Evolutionary conservation across 75 land plant species (phyloP).

Genomic region (Picea sitchensis): DNA sequence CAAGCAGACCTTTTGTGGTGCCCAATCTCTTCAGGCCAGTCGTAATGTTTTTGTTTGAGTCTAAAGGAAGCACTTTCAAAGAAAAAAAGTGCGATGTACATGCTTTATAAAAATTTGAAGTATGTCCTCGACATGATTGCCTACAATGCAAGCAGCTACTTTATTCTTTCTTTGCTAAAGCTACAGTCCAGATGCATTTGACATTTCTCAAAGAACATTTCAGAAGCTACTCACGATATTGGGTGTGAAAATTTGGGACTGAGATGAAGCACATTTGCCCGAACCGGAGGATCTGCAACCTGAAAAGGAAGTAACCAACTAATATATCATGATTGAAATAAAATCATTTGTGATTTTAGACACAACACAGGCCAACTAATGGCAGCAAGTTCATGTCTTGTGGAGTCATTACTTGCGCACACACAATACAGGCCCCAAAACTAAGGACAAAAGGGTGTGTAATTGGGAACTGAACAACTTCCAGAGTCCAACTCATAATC

Average conservation of each 20-base stretch:
- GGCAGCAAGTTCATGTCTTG: not conserved
- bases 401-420: not conserved
- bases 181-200: not conserved
- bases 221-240: constrained; percentile 55
- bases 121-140: too few species aligned
- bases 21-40: too few species aligned
- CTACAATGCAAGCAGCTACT: not conserved
- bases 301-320: constrained; percentile 15
- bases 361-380: not conserved
- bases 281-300: constrained; percentile 92
- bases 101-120: too few species aligned
- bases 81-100: too few species aligned
- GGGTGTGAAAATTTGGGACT: constrained; percentile 45
- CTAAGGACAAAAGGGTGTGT: not conserved
- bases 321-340: not conserved
- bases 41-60: too few species aligned
- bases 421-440: not conserved
- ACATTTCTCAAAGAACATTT: not conserved
- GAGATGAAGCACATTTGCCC: constrained; percentile 80
- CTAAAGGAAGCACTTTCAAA: too few species aligned
- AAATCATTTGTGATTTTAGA: not conserved
- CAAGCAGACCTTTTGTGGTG: too few species aligned
- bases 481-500: not conserved
- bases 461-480: not conserved
- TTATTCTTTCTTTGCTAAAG: not conserved